Evolutionary conservation across 2,329 filamentous ascomycete genomes (phyloP).

Genomic region (Colletotrichum endophyticum): DNA sequence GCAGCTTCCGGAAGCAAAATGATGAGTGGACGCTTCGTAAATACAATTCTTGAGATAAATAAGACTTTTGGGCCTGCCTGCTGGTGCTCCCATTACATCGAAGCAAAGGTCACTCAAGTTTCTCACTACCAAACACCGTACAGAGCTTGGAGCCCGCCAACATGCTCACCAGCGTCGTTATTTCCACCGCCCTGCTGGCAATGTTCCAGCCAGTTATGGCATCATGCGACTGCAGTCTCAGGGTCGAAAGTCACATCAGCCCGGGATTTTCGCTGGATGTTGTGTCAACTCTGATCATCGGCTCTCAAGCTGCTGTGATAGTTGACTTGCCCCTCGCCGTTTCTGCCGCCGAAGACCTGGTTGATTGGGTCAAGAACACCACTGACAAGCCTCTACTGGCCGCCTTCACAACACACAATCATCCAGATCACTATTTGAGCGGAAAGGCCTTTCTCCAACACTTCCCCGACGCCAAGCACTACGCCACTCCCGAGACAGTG

Average conservation of each 20-base stretch:
- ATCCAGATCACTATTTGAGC: constrained; percentile 14
- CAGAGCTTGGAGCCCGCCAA: background rate
- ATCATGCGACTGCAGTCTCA: background rate
- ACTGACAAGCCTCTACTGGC: constrained; percentile 12
- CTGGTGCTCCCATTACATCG: background rate
- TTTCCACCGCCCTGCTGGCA: background rate
- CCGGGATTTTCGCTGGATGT: background rate
- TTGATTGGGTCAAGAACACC: constrained; percentile 2
- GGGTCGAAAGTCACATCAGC: background rate
- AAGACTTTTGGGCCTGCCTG: background rate
- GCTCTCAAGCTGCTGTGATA: constrained; percentile 2
- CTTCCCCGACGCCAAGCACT: constrained; percentile 8
- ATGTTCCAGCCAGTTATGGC: background rate
- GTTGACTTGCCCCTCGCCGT: constrained; percentile 10
- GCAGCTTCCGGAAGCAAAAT: background rate
- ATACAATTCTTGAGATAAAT: background rate
- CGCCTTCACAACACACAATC: background rate
- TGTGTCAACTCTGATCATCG: constrained; percentile 8
- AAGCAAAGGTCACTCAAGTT: background rate
- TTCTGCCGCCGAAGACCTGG: background rate
- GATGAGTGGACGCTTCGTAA: background rate
- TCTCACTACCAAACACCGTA: background rate
- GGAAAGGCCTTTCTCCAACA: background rate
- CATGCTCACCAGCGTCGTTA: background rate
- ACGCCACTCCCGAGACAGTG: background rate